These are phyloP conservation scores for Colletotrichum sp. DNA, from an alignment of 2,329 filamentous ascomycete species.

Conservation along the genomic window DNA sequence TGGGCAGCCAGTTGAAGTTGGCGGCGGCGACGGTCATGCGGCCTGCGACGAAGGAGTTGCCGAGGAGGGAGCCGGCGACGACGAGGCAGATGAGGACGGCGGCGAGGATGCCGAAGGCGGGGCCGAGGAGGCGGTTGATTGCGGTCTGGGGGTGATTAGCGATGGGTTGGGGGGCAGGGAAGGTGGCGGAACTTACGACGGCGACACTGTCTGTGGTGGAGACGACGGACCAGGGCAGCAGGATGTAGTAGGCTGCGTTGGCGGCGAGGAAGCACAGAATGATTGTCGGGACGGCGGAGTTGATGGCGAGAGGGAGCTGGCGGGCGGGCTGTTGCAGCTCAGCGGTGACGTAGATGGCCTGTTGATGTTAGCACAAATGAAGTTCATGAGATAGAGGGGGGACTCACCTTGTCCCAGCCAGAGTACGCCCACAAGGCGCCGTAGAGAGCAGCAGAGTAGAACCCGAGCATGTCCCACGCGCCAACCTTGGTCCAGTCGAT, in stretches of 20 bases:
- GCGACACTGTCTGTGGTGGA: constrained; percentile 67
- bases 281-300: constrained; percentile 64
- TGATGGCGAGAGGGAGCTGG: constrained; percentile 66
- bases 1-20: constrained; percentile 56
- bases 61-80: constrained; percentile 65
- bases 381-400: not conserved
- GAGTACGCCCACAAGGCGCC: constrained; percentile 69
- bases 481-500: constrained; percentile 54
- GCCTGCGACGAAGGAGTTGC: constrained; percentile 67
- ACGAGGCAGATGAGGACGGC: constrained; percentile 64
- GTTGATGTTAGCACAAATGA: not conserved
- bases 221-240: constrained; percentile 64
- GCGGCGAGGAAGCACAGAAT: constrained; percentile 64
- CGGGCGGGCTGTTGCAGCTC: constrained; percentile 55
- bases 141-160: constrained; percentile 48
- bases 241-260: constrained; percentile 67
- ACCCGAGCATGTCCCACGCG: constrained; percentile 64
- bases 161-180: not conserved
- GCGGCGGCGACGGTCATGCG: constrained; percentile 66
- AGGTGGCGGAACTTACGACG: constrained; percentile 49
- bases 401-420: constrained; percentile 67
- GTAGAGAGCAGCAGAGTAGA: constrained; percentile 66
- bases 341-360: constrained; percentile 61
- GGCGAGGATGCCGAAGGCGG: constrained; percentile 55
- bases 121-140: constrained; percentile 59